Base-by-base conservation (phyloP, 2,329 filamentous ascomycete species). In the Colletotrichum nymphaeae region DNA sequence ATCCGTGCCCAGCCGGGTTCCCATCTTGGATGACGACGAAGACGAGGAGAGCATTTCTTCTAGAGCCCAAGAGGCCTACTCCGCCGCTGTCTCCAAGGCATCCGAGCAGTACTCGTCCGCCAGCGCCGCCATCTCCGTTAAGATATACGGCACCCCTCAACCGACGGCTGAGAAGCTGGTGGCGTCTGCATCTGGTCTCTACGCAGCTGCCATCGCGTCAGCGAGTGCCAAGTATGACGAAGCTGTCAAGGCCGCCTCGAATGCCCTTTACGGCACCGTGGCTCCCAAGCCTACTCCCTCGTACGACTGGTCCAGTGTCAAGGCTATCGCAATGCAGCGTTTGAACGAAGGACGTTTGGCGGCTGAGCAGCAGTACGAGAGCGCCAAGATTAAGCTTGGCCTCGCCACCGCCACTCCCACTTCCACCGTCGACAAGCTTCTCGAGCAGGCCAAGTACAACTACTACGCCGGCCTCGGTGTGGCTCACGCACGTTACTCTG, bases 381-480 rank as follows among this genome's bases (percentile, higher is more conserved):
- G 86, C 66, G 91, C 91, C n/a, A 91, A 92, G 81, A 86, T 90
- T 67, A 92, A 91, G 32, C 85, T 93, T 53, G 90, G 92, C 24
- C 81, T 86, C n/a, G 87, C 91, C 16, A 89, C 92, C 53, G 88
- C 92, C 1, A 91, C 92, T 1, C 87, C 80, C 75, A 90, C 83
- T 75, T 84, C 86, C 0, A 78, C 83, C 81, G 88, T 81, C 73
- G 92, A 84, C 81, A 92, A 83, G 86, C 89, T 87, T 83, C 90
- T 84, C 79, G 90, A 86, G 79, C 92, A 87, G 84, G 93, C 89
- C 58, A 89, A 87, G 76, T 83, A 88, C 76, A 89, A 91, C 78
- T 96, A 96, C 81, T 95, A 95, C 77, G 93, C 94, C 75, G 94
- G 92, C 12, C 82, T 97, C 28, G 94, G 94, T 32, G 82, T 94